Evolutionary conservation across 352 stramenopile genomes (phyloP), one percentile per base, ranked within the genome.

Genomic region (Phytophthora boehmeriae): DNA sequence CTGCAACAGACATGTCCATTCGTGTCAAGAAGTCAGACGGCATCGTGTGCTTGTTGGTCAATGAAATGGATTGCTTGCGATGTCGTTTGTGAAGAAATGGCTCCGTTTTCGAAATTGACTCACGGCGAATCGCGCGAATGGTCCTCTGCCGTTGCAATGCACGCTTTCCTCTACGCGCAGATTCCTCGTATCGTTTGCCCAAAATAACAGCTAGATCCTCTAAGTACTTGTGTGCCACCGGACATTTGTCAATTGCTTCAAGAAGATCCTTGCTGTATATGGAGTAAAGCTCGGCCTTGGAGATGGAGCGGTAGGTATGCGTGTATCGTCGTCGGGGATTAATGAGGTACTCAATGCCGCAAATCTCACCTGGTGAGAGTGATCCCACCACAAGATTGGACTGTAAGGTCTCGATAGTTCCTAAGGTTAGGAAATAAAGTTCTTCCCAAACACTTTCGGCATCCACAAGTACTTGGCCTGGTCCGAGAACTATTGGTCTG

Each of bases 361-460:
- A 93, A 57, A 93, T 92, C 39, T 92, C 82, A 8, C 83, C 81
- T 4, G 76, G 62, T 0, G 72, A 73, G 8, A 92, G 74, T 1
- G 82, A 83, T 2, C 79, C 79, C 4, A 86, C 78, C 13, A 90
- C 76, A 5, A 80, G 55, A 34, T 93, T 89, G 8, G 62, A 78
- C 6, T 73, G 78, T 19, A 92, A 67, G 0, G 71, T 80, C 30
- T 93, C 80, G 35, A 93, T 62, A 0, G 74, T 78, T 2, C 82
- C 84, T 9, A 28, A 68, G 0, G 80, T 77, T 17, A 93, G 67
- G 30, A 93, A 93, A 35, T 93, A 92, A 2, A 93, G 59, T 57
- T 92, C 82, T 59, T 92, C 84, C 84, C 84, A 92, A 1, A 93
- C 82, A 47, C 84, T 91, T 62, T 92, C 84, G 0, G 75, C 80